A percentile compares a stretch with the other conserved stretches of the same genome.
Conservation (phyloP, 495 filamentous ascomycete species). For the Lindgomyces ingoldianus region DNA sequence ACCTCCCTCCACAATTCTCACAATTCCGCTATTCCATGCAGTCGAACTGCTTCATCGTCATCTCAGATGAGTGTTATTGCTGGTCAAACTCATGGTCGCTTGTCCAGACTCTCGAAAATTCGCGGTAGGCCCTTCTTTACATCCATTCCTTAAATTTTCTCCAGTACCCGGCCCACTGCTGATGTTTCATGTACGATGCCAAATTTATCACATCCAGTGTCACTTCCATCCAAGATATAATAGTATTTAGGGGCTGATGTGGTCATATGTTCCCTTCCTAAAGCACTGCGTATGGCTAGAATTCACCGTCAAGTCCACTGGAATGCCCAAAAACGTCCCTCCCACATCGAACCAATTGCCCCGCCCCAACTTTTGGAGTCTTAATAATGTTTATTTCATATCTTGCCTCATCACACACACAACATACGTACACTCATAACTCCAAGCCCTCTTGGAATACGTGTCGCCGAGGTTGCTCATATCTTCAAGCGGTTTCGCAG, state of each 20-base stretch:
- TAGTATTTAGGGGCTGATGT: background rate
- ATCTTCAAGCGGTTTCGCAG: too few species aligned
- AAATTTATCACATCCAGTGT: background rate
- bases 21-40: background rate
- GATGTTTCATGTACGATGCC: background rate
- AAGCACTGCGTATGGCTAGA: background rate
- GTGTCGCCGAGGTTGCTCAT: too few species aligned
- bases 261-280: conserved; percentile 5
- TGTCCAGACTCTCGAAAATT: conserved; percentile 6
- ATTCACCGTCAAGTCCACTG: background rate
- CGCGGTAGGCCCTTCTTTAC: conserved; percentile 3
- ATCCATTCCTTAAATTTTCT: conserved; percentile 3
- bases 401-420: too few species aligned
- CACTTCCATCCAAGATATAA: background rate
- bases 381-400: too few species aligned
- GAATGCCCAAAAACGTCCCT: background rate
- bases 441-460: too few species aligned
- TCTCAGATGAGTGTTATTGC: background rate
- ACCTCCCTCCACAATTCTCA: conserved; percentile 5
- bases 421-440: too few species aligned
- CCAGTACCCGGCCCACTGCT: conserved; percentile 7
- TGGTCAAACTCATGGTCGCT: background rate
- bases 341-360: conserved; percentile 9
- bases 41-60: conserved; percentile 6
- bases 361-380: conserved; percentile 3